Percentiles rank a stretch among this genome's conserved stretches.
Evolutionary conservation across 2,329 filamentous ascomycete species (phyloP).

Genomic region (Thelonectria rubi): DNA sequence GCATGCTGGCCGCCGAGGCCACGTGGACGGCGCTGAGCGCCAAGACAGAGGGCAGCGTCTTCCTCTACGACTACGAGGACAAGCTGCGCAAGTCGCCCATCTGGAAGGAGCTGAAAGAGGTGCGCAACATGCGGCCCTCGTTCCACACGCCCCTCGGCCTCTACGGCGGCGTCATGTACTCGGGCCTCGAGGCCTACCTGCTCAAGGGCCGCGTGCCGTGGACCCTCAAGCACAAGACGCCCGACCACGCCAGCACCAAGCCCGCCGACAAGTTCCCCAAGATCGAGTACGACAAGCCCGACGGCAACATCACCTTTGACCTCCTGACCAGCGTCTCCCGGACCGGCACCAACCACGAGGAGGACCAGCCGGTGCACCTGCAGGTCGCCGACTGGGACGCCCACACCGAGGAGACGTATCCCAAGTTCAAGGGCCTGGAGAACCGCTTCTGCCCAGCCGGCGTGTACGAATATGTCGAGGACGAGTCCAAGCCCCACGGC

Average conservation of each 20-base stretch:
- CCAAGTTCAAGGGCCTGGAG: slow-evolving; percentile 89
- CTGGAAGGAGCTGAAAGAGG: slow-evolving; percentile 93
- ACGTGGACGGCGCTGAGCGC: slow-evolving; percentile 77
- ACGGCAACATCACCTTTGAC: slow-evolving; percentile 94
- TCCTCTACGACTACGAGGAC: slow-evolving; percentile 95
- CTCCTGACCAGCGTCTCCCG: slow-evolving; percentile 94
- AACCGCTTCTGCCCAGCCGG: slow-evolving; percentile 97
- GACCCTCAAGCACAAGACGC: slow-evolving; percentile 86
- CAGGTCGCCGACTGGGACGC: slow-evolving; percentile 96
- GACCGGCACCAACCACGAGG: slow-evolving; percentile 97
- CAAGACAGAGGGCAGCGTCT: slow-evolving; percentile 73
- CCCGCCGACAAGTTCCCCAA: slow-evolving; percentile 80
- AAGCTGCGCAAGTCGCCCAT: slow-evolving; percentile 85
- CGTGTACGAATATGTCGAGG: slow-evolving; percentile 98
- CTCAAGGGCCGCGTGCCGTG: slow-evolving; percentile 87
- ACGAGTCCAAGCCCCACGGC: slow-evolving; percentile 83
- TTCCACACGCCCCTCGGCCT: slow-evolving; percentile 90
- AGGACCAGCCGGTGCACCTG: slow-evolving; percentile 96
- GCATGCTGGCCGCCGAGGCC: slow-evolving; percentile 94
- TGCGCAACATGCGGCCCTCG: slow-evolving; percentile 96
- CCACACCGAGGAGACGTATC: slow-evolving; percentile 84
- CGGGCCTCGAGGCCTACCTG: slow-evolving; percentile 88
- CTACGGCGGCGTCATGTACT: slow-evolving; percentile 91
- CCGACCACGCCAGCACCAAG: slow-evolving; percentile 83
- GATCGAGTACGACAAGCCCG: slow-evolving; percentile 97